Evolutionary conservation across 225 moss, liverwort and hornwort species (phyloP).

Genomic region (Bryum argenteum): DNA sequence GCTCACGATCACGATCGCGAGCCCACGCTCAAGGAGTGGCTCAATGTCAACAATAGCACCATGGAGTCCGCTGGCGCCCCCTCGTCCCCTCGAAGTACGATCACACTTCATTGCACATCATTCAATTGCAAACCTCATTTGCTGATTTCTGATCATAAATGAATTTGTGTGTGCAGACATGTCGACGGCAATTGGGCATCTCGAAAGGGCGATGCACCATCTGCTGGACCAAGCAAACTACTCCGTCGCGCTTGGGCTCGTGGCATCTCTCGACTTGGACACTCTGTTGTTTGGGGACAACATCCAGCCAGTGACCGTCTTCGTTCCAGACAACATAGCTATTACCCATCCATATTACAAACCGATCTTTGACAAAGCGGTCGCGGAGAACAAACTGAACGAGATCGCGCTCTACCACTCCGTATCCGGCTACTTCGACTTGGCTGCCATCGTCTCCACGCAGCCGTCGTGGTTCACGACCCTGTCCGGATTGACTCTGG

Average conservation of each 20-base stretch:
- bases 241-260: slow-evolving; percentile 44
- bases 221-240: slow-evolving; percentile 39
- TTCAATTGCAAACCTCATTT: background rate
- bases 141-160: slow-evolving; percentile 3
- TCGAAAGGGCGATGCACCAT: slow-evolving; percentile 29
- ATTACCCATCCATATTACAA: background rate
- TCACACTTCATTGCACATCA: background rate
- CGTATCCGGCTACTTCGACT: slow-evolving; percentile 30
- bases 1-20: background rate
- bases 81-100: slow-evolving; percentile 9
- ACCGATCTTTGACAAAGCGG: slow-evolving; percentile 14
- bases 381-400: slow-evolving; percentile 29
- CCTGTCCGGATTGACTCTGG: slow-evolving; percentile 18
- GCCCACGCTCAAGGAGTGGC: slow-evolving; percentile 22
- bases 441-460: background rate
- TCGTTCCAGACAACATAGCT: slow-evolving; percentile 44
- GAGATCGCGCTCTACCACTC: slow-evolving; percentile 28
- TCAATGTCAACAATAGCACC: slow-evolving; percentile 1
- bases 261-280: slow-evolving; percentile 39
- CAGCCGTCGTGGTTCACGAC: slow-evolving; percentile 30
- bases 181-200: slow-evolving; percentile 23
- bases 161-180: background rate
- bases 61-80: slow-evolving; percentile 28
- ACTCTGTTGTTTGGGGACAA: background rate
- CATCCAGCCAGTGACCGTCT: slow-evolving; percentile 42